These are phyloP conservation scores for Fonsecaea erecta DNA, from an alignment of 2,329 filamentous ascomycete genomes.

Conservation along the genomic window DNA sequence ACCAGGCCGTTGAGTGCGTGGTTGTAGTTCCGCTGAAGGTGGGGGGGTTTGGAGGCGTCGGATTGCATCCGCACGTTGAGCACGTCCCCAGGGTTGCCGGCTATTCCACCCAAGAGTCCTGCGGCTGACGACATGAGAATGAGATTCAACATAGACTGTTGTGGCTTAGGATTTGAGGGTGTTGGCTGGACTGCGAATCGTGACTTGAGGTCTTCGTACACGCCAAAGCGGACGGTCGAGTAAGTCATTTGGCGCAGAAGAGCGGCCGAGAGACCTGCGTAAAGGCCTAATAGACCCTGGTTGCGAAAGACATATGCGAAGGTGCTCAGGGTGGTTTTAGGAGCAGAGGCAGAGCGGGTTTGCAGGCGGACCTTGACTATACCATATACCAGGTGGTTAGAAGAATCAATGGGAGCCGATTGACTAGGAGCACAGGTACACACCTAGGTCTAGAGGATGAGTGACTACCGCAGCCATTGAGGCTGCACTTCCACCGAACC, in stretches of 20 bases:
- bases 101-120: conserved; percentile 85
- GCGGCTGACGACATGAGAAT: conserved; percentile 81
- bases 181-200: conserved; percentile 59
- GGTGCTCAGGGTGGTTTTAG: conserved; percentile 82
- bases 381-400: conserved; percentile 21
- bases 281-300: conserved; percentile 79
- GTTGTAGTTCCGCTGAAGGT: conserved; percentile 82
- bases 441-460: conserved; percentile 90
- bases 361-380: conserved; percentile 81
- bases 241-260: conserved; percentile 94
- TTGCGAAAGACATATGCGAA: conserved; percentile 78
- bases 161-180: conserved; percentile 45
- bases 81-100: conserved; percentile 93
- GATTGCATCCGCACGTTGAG: conserved; percentile 99
- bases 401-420: conserved; percentile 4
- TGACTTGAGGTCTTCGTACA: conserved; percentile 91
- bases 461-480: conserved; percentile 90
- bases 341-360: conserved; percentile 75
- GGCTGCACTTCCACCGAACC: conserved; percentile 95
- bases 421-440: conserved; percentile 33
- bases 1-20: conserved; percentile 85
- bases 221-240: conserved; percentile 91
- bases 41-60: conserved; percentile 74
- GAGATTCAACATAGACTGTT: conserved; percentile 70
- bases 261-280: conserved; percentile 88